Percentiles rank a stretch among this genome's conserved stretches.
These are phyloP conservation scores for Acanthamoeba culbertsoni DNA, from an alignment of 208 protist species.

Conservation along the genomic window DNA sequence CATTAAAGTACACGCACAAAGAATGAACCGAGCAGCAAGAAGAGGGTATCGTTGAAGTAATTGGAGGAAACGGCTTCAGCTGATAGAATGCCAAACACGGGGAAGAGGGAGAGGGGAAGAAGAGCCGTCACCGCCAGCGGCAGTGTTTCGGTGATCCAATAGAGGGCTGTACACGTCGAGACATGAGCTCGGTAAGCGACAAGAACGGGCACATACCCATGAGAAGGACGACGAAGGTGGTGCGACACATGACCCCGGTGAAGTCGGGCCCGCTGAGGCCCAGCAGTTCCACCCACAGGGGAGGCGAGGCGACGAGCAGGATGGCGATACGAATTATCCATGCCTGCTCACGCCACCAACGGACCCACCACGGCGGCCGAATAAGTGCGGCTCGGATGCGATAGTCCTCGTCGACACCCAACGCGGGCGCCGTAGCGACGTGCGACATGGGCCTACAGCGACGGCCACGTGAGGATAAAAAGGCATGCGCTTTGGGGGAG, in stretches of 20 bases:
- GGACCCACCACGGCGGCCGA: background rate
- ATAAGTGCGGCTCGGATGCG: no score
- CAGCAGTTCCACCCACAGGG: slow-evolving; percentile 3
- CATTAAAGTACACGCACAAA: background rate
- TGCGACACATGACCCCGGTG: slow-evolving; percentile 40
- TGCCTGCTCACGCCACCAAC: background rate
- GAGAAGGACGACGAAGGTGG: slow-evolving; percentile 6
- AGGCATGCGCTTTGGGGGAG: no score
- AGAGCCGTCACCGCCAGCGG: slow-evolving; percentile 25
- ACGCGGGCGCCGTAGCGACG: no score
- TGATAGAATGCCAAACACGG: background rate
- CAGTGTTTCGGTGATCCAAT: slow-evolving; percentile 44
- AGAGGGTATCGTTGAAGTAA: slow-evolving; percentile 43
- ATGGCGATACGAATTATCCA: background rate
- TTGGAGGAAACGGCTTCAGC: background rate
- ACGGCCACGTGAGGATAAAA: no score
- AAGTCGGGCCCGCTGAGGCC: background rate
- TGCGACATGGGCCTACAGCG: no score
- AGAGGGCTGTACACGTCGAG: no score
- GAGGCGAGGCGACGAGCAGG: background rate
- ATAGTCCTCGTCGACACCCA: no score
- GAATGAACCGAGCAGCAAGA: slow-evolving; percentile 31
- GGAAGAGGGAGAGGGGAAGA: slow-evolving; percentile 12
- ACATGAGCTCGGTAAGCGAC: no score
- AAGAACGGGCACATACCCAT: background rate